These are phyloP conservation scores for Colletotrichum kahawae DNA, from an alignment of 2,329 filamentous ascomycete species.

Conservation along the genomic window DNA sequence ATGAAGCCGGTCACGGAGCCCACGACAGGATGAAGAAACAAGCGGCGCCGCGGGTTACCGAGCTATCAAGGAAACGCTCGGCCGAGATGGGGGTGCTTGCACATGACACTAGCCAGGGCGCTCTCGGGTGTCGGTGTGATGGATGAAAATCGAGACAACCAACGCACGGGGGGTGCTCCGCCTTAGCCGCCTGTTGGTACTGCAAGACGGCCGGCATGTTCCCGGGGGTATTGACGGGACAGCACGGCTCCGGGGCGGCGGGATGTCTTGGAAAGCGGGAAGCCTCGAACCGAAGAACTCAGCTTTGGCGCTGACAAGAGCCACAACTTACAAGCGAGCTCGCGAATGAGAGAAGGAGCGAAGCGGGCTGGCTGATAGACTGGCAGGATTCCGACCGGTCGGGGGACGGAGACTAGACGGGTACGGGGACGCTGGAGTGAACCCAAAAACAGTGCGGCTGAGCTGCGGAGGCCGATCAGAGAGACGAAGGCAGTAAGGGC, in stretches of 20 bases:
- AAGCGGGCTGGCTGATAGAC: not conserved
- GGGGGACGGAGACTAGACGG: not conserved
- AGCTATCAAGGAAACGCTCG: not conserved
- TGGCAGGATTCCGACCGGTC: not conserved
- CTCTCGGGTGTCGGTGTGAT: not conserved
- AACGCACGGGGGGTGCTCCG: not conserved
- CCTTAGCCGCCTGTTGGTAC: not conserved
- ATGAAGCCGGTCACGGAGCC: not conserved
- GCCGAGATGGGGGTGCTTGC: not conserved
- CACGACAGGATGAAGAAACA: not conserved
- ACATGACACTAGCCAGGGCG: not conserved
- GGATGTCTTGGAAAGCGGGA: not conserved
- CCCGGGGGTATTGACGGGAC: not conserved
- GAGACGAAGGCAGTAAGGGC: constrained; percentile 7
- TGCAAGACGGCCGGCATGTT: not conserved
- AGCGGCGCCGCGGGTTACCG: not conserved
- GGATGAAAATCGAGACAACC: not conserved
- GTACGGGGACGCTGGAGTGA: not conserved
- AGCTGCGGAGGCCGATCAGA: constrained; percentile 8
- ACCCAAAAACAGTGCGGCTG: constrained; percentile 13
- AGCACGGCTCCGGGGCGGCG: not conserved
- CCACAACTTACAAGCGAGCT: not conserved
- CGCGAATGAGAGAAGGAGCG: not conserved
- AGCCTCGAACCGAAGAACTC: not conserved
- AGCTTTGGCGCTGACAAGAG: not conserved